phyloP scores from a whole-genome alignment of 2,329 filamentous ascomycete species.

The Alternaria sp. region DNA sequence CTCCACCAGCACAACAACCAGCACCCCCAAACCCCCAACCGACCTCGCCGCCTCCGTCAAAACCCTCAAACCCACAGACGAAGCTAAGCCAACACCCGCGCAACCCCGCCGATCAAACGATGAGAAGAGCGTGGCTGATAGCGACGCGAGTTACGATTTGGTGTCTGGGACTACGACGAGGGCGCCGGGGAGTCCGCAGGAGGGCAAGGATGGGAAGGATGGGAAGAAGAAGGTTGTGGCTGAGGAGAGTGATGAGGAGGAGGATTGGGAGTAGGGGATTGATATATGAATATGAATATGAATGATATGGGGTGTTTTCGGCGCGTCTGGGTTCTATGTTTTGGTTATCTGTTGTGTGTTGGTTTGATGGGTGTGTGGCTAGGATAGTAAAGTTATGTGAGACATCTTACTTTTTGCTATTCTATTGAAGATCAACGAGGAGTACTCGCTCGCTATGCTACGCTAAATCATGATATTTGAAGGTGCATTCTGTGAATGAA shows the following conservation, averaged over 20 bases:
- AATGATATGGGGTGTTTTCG: not conserved
- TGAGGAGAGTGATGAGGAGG: slow-evolving; percentile 69
- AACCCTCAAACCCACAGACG: slow-evolving; percentile 46
- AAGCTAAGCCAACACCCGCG: slow-evolving; percentile 61
- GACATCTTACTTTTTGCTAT: not conserved
- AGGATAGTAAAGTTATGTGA: not conserved
- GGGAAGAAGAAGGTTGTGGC: slow-evolving; percentile 52
- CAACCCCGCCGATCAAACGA: slow-evolving; percentile 71
- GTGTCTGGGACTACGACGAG: slow-evolving; percentile 78
- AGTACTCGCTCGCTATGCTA: slow-evolving; percentile 2
- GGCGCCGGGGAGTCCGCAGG: slow-evolving; percentile 70
- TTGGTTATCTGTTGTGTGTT: not conserved
- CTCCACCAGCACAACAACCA: not conserved
- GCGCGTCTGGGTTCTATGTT: not conserved
- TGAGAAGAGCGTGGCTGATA: slow-evolving; percentile 82
- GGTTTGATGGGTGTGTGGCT: not conserved
- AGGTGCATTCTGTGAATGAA: not conserved
- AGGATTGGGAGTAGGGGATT: slow-evolving; percentile 72
- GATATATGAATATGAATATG: not conserved
- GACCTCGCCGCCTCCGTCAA: slow-evolving; percentile 44
- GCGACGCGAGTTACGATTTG: slow-evolving; percentile 94
- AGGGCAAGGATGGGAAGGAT: slow-evolving; percentile 61
- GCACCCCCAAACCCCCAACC: not conserved
- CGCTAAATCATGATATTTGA: not conserved
- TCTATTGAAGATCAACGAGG: not conserved